Percentiles rank a stretch among this genome's conserved stretches.
Conservation (phyloP, 2,329 filamentous ascomycete genomes). For the Davidsoniella virescens region DNA sequence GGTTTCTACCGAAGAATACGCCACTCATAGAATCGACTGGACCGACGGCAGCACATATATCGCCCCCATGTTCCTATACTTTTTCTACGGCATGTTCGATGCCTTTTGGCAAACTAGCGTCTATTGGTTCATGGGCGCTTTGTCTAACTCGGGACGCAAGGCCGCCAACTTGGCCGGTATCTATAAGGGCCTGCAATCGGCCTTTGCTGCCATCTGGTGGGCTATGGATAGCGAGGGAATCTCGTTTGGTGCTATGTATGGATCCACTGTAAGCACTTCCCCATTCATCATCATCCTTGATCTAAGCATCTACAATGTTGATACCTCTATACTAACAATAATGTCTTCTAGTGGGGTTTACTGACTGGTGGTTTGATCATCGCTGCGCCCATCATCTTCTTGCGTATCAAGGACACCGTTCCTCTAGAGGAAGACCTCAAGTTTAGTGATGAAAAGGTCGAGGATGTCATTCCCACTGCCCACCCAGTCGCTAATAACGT, state of each 20-base stretch:
- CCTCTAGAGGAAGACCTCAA: conserved; percentile 64
- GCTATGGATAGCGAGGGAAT: conserved; percentile 46
- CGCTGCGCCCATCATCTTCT: conserved; percentile 63
- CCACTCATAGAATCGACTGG: conserved; percentile 40
- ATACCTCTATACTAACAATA: not conserved
- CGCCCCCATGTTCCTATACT: conserved; percentile 75
- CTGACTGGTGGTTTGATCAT: conserved; percentile 58
- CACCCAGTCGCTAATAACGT: not conserved
- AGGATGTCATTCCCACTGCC: conserved; percentile 38
- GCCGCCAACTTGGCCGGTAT: conserved; percentile 82
- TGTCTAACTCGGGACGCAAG: conserved; percentile 85
- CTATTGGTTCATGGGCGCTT: conserved; percentile 89
- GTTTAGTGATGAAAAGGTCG: conserved; percentile 68
- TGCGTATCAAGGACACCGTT: conserved; percentile 71
- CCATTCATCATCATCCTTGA: not conserved
- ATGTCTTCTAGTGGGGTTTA: conserved; percentile 48
- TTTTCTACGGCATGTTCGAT: conserved; percentile 82
- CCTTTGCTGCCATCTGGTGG: conserved; percentile 63
- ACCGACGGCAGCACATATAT: conserved; percentile 43
- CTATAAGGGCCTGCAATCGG: conserved; percentile 78
- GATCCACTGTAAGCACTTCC: conserved; percentile 25
- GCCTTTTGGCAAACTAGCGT: conserved; percentile 78
- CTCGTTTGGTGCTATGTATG: conserved; percentile 58
- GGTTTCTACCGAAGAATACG: conserved; percentile 17
- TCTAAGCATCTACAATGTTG: conserved; percentile 14